These are phyloP conservation scores for Rubia balearica DNA, from an alignment of 305 asterid genomes.

Conservation along the genomic window DNA sequence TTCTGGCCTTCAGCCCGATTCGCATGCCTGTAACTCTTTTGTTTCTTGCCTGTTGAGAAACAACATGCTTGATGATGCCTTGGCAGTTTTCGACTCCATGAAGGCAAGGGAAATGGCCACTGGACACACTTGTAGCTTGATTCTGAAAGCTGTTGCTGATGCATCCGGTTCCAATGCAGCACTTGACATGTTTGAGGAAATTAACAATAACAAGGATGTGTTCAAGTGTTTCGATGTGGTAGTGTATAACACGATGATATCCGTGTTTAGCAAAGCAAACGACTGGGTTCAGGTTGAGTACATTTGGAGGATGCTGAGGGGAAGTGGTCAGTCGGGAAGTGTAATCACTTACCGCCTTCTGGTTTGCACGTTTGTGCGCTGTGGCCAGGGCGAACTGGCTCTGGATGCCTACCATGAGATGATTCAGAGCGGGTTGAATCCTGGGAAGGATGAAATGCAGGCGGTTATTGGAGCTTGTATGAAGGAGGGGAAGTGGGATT, in stretches of 20 bases:
- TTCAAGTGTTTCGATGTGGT: constrained; percentile 47
- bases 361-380: constrained; percentile 68
- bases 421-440: constrained; percentile 49
- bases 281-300: constrained; percentile 53
- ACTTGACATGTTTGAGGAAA: constrained; percentile 57
- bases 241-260: constrained; percentile 78
- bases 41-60: constrained; percentile 64
- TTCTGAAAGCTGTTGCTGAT: constrained; percentile 72
- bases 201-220: constrained; percentile 27
- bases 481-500: constrained; percentile 80
- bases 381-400: constrained; percentile 70
- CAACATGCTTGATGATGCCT: constrained; percentile 52
- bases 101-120: constrained; percentile 36
- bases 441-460: constrained; percentile 61
- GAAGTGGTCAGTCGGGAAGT: constrained; percentile 45
- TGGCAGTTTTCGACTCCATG: constrained; percentile 55
- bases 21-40: constrained; percentile 84
- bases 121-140: constrained; percentile 69
- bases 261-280: constrained; percentile 48
- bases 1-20: constrained; percentile 50
- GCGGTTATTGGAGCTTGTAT: constrained; percentile 74
- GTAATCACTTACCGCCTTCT: constrained; percentile 65
- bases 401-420: constrained; percentile 84
- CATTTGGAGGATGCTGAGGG: constrained; percentile 58
- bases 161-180: constrained; percentile 44